Base-by-base conservation (phyloP, 2,329 filamentous ascomycete genomes). In the Leptosphaerulina australis region DNA sequence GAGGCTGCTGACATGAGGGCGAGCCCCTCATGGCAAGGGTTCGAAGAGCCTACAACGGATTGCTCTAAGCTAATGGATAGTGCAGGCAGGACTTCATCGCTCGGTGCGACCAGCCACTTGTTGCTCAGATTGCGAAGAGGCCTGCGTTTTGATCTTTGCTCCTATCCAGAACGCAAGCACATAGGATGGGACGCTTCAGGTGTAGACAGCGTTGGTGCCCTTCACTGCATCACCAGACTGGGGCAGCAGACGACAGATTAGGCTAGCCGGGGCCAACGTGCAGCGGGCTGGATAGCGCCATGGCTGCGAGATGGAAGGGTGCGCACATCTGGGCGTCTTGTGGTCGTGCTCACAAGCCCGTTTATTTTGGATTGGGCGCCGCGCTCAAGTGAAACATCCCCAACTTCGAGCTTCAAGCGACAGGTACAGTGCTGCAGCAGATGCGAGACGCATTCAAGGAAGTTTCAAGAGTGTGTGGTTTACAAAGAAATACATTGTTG, bases 191-290 rank as follows among this genome's bases (percentile, higher is more conserved):
- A 34, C 5, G 26, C 47, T 35, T 18, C n/a, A 26, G 21, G 28
- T 5, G 29, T 20, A 44, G 30, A 50, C 20, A 26, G 36, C 36
- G 47, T 5, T 37, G 48, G 41, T 25, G 35, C 18, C n/a, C n/a
- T 45, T 12, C 30, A 31, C n/a, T 29, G 20, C 40, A 51, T 51
- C 41, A 58, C 51, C 40, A 58, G 55, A 58, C 47, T 24, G 40
- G 44, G 31, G 41, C 55, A 55, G 29, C 36, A 26, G 47, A n/a
- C 36, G 28, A 41, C 52, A 10, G 45, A 50, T 47, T 25, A 20
- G 48, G 55, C 49, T 58, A 55, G 51, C 38, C n/a, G n/a, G 44
- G 35, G 25, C 38, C 43, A 43, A 35, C 39, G 22, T 44, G 48
- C 53, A 44, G 31, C 35, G 48, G 33, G 35, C 40, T 36, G 35